Percentiles rank a stretch among this genome's conserved stretches.
These are phyloP conservation scores for Paracorniculantispora psalliotae DNA, from an alignment of 2,329 filamentous ascomycete species.

Conservation along the genomic window DNA sequence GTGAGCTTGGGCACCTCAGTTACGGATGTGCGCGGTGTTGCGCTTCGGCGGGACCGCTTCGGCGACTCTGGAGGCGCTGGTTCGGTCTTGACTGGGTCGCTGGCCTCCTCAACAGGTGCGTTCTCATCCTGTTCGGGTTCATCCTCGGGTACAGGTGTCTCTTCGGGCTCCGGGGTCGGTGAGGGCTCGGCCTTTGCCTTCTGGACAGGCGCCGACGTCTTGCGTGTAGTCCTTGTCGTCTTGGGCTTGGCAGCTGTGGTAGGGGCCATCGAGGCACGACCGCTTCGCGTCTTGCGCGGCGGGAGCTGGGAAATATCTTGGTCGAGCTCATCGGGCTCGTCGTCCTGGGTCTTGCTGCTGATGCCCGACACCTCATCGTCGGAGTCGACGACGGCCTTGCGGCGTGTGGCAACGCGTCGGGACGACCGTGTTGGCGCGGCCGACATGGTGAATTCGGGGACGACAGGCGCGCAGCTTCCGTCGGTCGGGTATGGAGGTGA, in stretches of 20 bases:
- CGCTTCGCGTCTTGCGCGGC: constrained; percentile 24
- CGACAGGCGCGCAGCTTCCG: neutral
- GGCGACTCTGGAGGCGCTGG: constrained; percentile 22
- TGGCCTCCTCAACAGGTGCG: constrained; percentile 48
- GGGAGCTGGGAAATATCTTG: constrained; percentile 57
- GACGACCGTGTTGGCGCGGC: constrained; percentile 37
- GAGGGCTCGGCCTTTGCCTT: constrained; percentile 15
- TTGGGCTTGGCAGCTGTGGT: constrained; percentile 33
- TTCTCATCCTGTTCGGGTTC: constrained; percentile 3
- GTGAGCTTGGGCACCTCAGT: constrained; percentile 34
- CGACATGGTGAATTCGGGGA: constrained; percentile 24
- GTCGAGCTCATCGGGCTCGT: constrained; percentile 65
- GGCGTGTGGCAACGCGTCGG: constrained; percentile 51
- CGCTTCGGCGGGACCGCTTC: constrained; percentile 16
- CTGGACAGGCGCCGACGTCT: constrained; percentile 29
- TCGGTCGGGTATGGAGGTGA: neutral
- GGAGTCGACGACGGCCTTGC: constrained; percentile 71
- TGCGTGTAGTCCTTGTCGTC: constrained; percentile 36
- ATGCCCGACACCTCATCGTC: constrained; percentile 68
- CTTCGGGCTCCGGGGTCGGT: constrained; percentile 8
- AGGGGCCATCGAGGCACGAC: constrained; percentile 41
- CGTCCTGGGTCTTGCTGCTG: constrained; percentile 45
- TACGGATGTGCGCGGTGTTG: constrained; percentile 36
- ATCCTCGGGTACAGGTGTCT: neutral
- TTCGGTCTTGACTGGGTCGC: constrained; percentile 33